phyloP scores from a whole-genome alignment of 805 yeast species.

The Torulaspora delbrueckii region DNA sequence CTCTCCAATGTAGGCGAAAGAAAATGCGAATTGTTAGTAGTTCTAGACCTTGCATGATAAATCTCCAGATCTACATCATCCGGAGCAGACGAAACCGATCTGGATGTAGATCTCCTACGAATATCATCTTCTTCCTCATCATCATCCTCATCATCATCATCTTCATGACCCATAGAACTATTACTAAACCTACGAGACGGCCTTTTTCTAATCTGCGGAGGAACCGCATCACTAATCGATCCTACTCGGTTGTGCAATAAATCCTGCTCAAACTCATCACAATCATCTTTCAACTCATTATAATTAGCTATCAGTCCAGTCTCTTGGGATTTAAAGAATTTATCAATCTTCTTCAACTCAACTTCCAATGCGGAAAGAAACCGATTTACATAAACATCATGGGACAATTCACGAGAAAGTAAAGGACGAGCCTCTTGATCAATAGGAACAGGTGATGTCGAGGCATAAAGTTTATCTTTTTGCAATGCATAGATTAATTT shows the following conservation, averaged over 20 bases:
- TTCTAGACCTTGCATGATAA: slow-evolving; percentile 12
- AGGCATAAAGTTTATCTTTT: slow-evolving; percentile 44
- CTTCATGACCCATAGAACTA: slow-evolving; percentile 6
- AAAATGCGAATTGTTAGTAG: slow-evolving; percentile 12
- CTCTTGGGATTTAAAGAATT: slow-evolving; percentile 68
- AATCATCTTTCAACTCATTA: slow-evolving; percentile 55
- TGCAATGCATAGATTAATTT: slow-evolving; percentile 80
- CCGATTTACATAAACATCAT: slow-evolving; percentile 46
- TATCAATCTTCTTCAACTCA: slow-evolving; percentile 71
- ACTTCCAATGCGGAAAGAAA: slow-evolving; percentile 70
- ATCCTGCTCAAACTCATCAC: slow-evolving; percentile 51
- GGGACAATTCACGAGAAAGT: slow-evolving; percentile 22
- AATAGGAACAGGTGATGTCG: slow-evolving; percentile 1
- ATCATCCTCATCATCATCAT: slow-evolving; percentile 9
- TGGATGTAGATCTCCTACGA: not conserved
- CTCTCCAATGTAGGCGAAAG: slow-evolving; percentile 27
- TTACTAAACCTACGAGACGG: slow-evolving; percentile 14
- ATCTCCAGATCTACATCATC: slow-evolving; percentile 8
- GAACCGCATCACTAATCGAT: slow-evolving; percentile 16
- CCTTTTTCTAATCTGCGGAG: slow-evolving; percentile 13
- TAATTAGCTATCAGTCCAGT: slow-evolving; percentile 37
- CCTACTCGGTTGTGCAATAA: slow-evolving; percentile 18
- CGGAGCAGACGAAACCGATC: slow-evolving; percentile 11
- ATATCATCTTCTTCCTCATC: slow-evolving; percentile 2
- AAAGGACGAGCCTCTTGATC: slow-evolving; percentile 22